Evolutionary conservation across 2,329 filamentous ascomycete species (phyloP).

Genomic region (Albifimbria verrucaria): DNA sequence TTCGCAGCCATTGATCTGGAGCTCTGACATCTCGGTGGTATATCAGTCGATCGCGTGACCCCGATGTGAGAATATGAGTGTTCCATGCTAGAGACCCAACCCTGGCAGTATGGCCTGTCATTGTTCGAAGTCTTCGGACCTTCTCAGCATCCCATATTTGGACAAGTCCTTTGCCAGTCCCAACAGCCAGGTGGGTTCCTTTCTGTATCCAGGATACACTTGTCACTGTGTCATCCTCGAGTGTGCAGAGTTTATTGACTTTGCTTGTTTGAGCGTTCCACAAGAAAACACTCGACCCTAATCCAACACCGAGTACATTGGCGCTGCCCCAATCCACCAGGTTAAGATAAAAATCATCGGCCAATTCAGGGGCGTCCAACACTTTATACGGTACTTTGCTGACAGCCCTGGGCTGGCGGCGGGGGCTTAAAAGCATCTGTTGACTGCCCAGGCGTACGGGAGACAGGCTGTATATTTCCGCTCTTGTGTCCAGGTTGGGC

Average conservation of each 20-base stretch:
- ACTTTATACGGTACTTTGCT: slow-evolving; percentile 98
- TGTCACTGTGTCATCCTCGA: slow-evolving; percentile 90
- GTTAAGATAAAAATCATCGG: slow-evolving; percentile 97
- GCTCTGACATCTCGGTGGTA: slow-evolving; percentile 94
- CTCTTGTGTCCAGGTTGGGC: slow-evolving; percentile 82
- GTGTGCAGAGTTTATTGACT: slow-evolving; percentile 89
- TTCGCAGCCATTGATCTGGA: slow-evolving; percentile 84
- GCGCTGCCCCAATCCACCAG: slow-evolving; percentile 96
- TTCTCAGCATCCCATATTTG: slow-evolving; percentile 97
- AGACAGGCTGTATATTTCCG: slow-evolving; percentile 93
- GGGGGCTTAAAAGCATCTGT: slow-evolving; percentile 85
- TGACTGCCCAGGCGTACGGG: slow-evolving; percentile 92
- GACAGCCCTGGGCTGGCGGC: slow-evolving; percentile 83
- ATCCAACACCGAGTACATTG: slow-evolving; percentile 87
- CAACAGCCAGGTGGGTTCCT: slow-evolving; percentile 92
- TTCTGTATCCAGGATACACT: slow-evolving; percentile 98
- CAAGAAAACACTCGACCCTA: slow-evolving; percentile 94
- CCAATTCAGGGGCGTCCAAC: slow-evolving; percentile 89
- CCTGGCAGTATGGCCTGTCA: slow-evolving; percentile 92
- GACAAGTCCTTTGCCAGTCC: slow-evolving; percentile 89
- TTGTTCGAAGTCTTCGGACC: slow-evolving; percentile 80
- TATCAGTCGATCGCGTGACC: slow-evolving; percentile 88
- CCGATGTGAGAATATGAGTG: slow-evolving; percentile 93
- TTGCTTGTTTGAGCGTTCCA: slow-evolving; percentile 92
- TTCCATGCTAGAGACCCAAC: slow-evolving; percentile 97